Percentiles rank a stretch among this genome's conserved stretches.
These are phyloP conservation scores for Echeveria elegans DNA, from an alignment of 164 flowering plant species.

Conservation along the genomic window DNA sequence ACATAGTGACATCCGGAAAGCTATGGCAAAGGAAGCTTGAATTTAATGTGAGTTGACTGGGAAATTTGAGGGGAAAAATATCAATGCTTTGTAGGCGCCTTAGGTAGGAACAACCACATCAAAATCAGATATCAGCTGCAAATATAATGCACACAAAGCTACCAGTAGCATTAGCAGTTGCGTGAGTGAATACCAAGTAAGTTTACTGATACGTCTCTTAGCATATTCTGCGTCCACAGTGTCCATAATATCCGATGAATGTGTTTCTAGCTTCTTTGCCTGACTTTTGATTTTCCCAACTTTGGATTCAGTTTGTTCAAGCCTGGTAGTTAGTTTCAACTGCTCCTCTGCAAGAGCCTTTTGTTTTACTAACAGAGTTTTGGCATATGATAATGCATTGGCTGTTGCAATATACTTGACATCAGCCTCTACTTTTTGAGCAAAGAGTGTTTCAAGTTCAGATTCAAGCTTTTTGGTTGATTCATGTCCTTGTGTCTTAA, in stretches of 20 bases:
- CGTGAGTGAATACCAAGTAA: constrained; percentile 22
- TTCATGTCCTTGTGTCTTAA: constrained; percentile 19
- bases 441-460: constrained; percentile 38
- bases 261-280: constrained; percentile 27
- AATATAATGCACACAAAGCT: constrained; percentile 22
- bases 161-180: constrained; percentile 39
- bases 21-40: not conserved
- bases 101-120: constrained; percentile 39
- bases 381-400: constrained; percentile 24
- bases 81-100: not conserved
- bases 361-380: constrained; percentile 23
- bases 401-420: constrained; percentile 35
- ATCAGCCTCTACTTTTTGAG: constrained; percentile 59
- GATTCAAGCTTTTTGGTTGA: constrained; percentile 22
- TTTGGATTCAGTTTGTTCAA: constrained; percentile 27
- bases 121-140: constrained; percentile 22
- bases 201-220: constrained; percentile 30
- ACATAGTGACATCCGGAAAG: too few species aligned
- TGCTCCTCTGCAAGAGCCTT: constrained; percentile 25
- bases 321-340: constrained; percentile 25
- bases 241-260: constrained; percentile 17
- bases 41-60: constrained; percentile 5
- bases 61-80: constrained; percentile 7
- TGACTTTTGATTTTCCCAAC: constrained; percentile 24
- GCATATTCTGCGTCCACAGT: constrained; percentile 29